Evolutionary conservation across 2,329 filamentous ascomycete species (phyloP).

Genomic region (Ascochyta koolunga): DNA sequence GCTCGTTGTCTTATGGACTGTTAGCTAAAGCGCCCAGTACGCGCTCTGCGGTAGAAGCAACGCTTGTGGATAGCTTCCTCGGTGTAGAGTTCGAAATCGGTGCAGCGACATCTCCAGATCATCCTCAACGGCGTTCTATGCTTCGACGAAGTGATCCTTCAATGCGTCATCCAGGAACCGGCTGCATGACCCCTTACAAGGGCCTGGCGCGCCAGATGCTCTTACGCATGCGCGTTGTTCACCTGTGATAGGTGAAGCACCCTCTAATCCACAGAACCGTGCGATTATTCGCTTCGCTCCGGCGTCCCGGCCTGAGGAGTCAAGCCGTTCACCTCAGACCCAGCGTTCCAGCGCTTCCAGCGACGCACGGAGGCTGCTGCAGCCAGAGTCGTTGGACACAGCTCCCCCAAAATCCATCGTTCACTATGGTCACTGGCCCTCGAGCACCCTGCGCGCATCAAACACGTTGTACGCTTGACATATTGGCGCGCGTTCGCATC

Average conservation of each 20-base stretch:
- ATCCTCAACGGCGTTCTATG: slow-evolving; percentile 7
- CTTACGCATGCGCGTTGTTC: slow-evolving; percentile 24
- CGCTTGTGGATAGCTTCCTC: slow-evolving; percentile 4
- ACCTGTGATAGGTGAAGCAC: slow-evolving; percentile 28
- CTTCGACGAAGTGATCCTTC: slow-evolving; percentile 16
- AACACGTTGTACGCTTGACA: slow-evolving; percentile 32
- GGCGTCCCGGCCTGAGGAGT: slow-evolving; percentile 10
- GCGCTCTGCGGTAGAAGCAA: background rate
- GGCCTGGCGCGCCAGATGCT: slow-evolving; percentile 23
- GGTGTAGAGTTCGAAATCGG: slow-evolving; percentile 12
- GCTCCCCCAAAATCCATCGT: slow-evolving; percentile 4
- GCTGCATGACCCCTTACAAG: slow-evolving; percentile 40
- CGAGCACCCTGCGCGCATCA: slow-evolving; percentile 34
- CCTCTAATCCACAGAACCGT: slow-evolving; percentile 20
- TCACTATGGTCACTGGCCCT: slow-evolving; percentile 1
- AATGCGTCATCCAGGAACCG: slow-evolving; percentile 45
- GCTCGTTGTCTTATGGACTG: slow-evolving; percentile 4
- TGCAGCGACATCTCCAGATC: slow-evolving; percentile 13
- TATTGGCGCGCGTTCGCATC: slow-evolving; percentile 33
- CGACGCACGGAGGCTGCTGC: slow-evolving; percentile 5
- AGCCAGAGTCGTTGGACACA: background rate
- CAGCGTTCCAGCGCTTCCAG: background rate
- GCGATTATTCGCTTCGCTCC: slow-evolving; percentile 22
- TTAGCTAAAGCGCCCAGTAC: background rate
- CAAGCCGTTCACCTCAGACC: slow-evolving; percentile 4